Evolutionary conservation across 192 early-diverging fungal species (phyloP).

Genomic region (Lunasporangiospora selenospora): DNA sequence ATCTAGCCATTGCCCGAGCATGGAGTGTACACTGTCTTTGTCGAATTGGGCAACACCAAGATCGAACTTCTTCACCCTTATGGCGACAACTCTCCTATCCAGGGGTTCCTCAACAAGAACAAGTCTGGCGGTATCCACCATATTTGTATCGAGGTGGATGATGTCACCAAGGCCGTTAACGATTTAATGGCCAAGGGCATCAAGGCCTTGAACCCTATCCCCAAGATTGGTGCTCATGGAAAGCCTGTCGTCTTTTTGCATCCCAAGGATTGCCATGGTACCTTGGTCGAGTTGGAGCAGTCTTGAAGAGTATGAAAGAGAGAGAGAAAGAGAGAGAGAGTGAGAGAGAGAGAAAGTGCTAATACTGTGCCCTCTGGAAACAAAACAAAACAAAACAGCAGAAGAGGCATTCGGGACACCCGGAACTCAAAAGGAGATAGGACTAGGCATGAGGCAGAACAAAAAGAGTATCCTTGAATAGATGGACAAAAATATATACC

Average conservation of each 20-base stretch:
- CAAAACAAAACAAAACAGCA: too few species aligned
- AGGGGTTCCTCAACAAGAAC: conserved; percentile 81
- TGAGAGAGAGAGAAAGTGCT: too few species aligned
- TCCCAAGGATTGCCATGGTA: conserved; percentile 85
- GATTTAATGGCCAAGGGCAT: conserved; percentile 69
- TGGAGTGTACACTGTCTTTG: conserved; percentile 88
- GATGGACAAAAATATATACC: too few species aligned
- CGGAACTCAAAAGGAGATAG: too few species aligned
- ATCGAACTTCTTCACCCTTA: conserved; percentile 81
- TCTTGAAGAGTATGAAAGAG: conserved; percentile 8
- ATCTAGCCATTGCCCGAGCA: conserved; percentile 75
- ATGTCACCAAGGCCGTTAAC: conserved; percentile 71
- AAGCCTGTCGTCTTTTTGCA: conserved; percentile 84
- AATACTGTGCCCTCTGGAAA: too few species aligned
- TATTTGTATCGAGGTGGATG: conserved; percentile 79
- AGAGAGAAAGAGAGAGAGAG: too few species aligned
- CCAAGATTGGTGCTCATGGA: conserved; percentile 84
- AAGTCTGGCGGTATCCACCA: conserved; percentile 85
- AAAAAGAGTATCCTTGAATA: too few species aligned
- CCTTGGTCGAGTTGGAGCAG: conserved; percentile 79
- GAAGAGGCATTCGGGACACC: too few species aligned
- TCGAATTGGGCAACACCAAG: conserved; percentile 87
- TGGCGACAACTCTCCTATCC: conserved; percentile 79
- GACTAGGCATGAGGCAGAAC: too few species aligned
- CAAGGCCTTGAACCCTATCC: conserved; percentile 69